phyloP scores from a whole-genome alignment of 2,329 filamentous ascomycete genomes.

The Colletotrichum musae region DNA sequence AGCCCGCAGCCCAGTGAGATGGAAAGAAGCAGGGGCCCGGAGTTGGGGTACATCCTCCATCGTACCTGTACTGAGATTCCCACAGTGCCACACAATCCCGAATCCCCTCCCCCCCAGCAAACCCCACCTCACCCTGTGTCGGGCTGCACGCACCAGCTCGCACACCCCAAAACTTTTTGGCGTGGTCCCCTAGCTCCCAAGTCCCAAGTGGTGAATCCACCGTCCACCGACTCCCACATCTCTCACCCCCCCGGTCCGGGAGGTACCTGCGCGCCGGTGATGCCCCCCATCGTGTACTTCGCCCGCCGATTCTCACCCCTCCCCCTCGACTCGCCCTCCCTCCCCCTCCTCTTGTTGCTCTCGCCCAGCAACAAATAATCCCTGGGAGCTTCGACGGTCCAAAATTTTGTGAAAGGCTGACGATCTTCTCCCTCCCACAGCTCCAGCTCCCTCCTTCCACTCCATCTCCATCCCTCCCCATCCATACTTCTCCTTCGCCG shows the following conservation, averaged over 20 bases:
- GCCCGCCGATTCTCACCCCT: slow-evolving; percentile 24
- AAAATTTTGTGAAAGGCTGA: slow-evolving; percentile 45
- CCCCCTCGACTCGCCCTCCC: slow-evolving; percentile 30
- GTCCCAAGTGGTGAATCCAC: slow-evolving; percentile 35
- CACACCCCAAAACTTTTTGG: slow-evolving; percentile 41
- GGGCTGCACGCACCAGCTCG: slow-evolving; percentile 27
- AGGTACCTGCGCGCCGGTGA: slow-evolving; percentile 31
- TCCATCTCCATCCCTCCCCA: slow-evolving; percentile 39
- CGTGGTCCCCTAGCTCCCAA: slow-evolving; percentile 41
- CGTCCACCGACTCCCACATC: slow-evolving; percentile 13
- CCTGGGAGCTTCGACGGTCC: slow-evolving; percentile 41
- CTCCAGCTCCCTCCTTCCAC: slow-evolving; percentile 38
- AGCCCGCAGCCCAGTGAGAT: neutral
- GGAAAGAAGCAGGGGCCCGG: too few relatives aligned
- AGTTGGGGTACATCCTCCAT: too few relatives aligned
- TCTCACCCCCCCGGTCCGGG: slow-evolving; percentile 15
- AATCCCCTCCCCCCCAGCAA: slow-evolving; percentile 2
- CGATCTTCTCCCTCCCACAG: slow-evolving; percentile 42
- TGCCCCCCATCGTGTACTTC: slow-evolving; percentile 38
- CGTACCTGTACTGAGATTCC: slow-evolving; percentile 23
- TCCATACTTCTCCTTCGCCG: slow-evolving; percentile 41
- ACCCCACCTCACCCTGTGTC: slow-evolving; percentile 11
- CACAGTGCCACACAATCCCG: slow-evolving; percentile 33
- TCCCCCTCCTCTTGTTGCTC: slow-evolving; percentile 12
- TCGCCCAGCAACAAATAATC: slow-evolving; percentile 43